These are phyloP conservation scores for Gracilariopsis chorda DNA, from an alignment of 23 red algal genomes.

Conservation along the genomic window DNA sequence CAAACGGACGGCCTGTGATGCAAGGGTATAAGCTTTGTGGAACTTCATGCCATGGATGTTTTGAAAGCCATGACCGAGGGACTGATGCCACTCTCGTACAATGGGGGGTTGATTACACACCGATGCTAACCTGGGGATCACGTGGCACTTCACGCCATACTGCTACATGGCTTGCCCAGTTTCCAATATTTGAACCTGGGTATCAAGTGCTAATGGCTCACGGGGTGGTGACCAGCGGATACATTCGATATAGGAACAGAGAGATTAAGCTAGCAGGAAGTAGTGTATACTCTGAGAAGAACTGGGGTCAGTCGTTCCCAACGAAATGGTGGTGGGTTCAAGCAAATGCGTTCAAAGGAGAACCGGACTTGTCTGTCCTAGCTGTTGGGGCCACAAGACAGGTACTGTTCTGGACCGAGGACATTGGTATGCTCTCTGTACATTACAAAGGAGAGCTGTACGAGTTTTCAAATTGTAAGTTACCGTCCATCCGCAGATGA, in stretches of 20 bases:
- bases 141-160: constrained; percentile 35
- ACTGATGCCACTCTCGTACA: background rate
- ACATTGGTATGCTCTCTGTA: constrained; percentile 65
- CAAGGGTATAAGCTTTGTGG: constrained; percentile 44
- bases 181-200: constrained; percentile 89
- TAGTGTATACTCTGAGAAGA: constrained; percentile 89
- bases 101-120: constrained; percentile 42
- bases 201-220: constrained; percentile 88
- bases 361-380: constrained; percentile 57
- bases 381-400: constrained; percentile 57
- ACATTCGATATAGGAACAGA: background rate
- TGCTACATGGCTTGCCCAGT: constrained; percentile 71
- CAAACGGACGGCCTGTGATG: background rate
- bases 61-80: background rate
- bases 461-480: constrained; percentile 83
- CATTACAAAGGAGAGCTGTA: constrained; percentile 56
- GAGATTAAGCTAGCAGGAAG: constrained; percentile 22
- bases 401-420: constrained; percentile 33
- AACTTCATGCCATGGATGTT: background rate
- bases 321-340: constrained; percentile 91
- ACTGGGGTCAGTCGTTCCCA: constrained; percentile 92
- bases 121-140: constrained; percentile 38
- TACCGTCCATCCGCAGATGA: no score
- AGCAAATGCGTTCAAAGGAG: constrained; percentile 45
- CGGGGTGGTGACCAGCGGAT: constrained; percentile 38